Conservation (phyloP, 495 filamentous ascomycete species). For the Penicillium ochrochloron region DNA sequence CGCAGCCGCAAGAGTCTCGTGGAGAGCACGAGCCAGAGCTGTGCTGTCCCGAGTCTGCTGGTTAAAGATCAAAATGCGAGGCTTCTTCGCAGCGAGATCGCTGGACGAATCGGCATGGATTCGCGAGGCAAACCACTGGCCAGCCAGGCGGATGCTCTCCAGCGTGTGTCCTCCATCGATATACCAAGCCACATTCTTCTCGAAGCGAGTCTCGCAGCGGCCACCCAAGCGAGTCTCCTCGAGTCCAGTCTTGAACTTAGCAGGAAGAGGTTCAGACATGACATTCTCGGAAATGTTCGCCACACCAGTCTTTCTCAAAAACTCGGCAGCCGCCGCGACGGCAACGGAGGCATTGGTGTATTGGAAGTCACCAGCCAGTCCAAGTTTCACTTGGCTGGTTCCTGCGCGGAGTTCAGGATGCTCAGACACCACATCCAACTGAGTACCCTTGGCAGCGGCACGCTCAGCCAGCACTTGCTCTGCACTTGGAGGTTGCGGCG, state of each 20-base stretch:
- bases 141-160: constrained; percentile 81
- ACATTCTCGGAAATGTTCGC: constrained; percentile 50
- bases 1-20: constrained; percentile 64
- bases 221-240: constrained; percentile 77
- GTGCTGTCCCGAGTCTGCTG: constrained; percentile 83
- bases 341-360: constrained; percentile 85
- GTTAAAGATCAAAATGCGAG: constrained; percentile 88
- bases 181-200: constrained; percentile 77
- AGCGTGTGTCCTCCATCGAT: constrained; percentile 92
- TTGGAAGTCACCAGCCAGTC: constrained; percentile 81
- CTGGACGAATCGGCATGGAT: constrained; percentile 51
- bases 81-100: constrained; percentile 45
- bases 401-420: constrained; percentile 63
- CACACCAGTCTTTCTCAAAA: constrained; percentile 51
- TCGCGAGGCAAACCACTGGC: constrained; percentile 76
- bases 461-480: constrained; percentile 70
- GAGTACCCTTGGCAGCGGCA: constrained; percentile 67
- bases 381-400: constrained; percentile 62
- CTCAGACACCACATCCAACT: constrained; percentile 62
- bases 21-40: constrained; percentile 66
- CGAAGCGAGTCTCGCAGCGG: constrained; percentile 76
- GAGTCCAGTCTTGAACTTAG: constrained; percentile 73
- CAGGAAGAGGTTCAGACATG: constrained; percentile 58
- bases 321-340: constrained; percentile 69
- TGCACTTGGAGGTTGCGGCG: constrained; percentile 69